A percentile compares a stretch with the other conserved stretches of the same genome.
Conservation (phyloP, 352 stramenopile genomes). For the Pythium myriotylum region DNA sequence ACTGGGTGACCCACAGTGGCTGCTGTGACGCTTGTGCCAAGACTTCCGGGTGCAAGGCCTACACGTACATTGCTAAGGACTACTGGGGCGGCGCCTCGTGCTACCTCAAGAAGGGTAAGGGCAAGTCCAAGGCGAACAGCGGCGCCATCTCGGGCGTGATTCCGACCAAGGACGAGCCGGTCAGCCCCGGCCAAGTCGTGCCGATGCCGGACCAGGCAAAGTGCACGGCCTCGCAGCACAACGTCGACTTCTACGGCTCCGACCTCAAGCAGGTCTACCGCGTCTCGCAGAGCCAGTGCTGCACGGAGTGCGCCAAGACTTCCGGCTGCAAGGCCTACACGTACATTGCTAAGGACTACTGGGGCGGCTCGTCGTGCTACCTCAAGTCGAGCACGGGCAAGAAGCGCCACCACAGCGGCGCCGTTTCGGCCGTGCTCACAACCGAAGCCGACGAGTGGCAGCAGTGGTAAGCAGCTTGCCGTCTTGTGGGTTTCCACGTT, state of each 20-base stretch:
- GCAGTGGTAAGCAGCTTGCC: constrained; percentile 8
- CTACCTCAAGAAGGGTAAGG: constrained; percentile 28
- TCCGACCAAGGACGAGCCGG: background rate
- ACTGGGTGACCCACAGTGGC: constrained; percentile 8
- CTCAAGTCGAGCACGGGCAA: constrained; percentile 43
- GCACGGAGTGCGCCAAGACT: constrained; percentile 39
- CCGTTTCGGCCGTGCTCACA: constrained; percentile 34
- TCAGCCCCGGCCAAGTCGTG: background rate
- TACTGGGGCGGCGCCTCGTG: constrained; percentile 20
- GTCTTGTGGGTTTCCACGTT: background rate
- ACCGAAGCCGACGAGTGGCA: background rate
- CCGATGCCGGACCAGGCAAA: background rate
- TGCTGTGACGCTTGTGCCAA: constrained; percentile 27
- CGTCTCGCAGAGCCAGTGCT: constrained; percentile 47
- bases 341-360: constrained; percentile 54
- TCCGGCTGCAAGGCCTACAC: constrained; percentile 48
- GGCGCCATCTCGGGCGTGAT: constrained; percentile 16
- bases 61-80: constrained; percentile 23
- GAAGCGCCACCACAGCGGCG: constrained; percentile 30
- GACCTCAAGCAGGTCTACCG: constrained; percentile 45
- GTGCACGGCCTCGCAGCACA: constrained; percentile 33
- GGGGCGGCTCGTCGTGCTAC: constrained; percentile 55
- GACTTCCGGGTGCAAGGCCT: constrained; percentile 29
- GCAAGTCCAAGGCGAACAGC: background rate
- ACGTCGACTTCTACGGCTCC: constrained; percentile 53